Conservation (phyloP, 2,329 filamentous ascomycete species). For the Fulvia fulva region DNA sequence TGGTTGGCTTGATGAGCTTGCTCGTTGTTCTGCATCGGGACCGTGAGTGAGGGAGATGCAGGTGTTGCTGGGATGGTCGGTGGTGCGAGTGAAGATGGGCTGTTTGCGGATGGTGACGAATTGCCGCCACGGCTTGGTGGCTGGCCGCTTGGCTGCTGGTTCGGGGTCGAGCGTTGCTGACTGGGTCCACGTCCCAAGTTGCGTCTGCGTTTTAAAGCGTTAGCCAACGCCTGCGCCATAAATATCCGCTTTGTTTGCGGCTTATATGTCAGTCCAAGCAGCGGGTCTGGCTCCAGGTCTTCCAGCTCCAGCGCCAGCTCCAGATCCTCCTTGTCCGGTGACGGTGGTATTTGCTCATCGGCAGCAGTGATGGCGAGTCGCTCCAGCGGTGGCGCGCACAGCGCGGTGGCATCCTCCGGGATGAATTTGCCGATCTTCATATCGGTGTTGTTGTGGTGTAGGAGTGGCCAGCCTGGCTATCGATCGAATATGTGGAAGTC, state of each 20-base stretch:
- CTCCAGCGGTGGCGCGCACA: not conserved
- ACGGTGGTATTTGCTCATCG: not conserved
- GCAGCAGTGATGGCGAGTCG: not conserved
- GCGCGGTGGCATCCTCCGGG: not conserved
- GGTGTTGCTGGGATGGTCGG: conserved; percentile 30
- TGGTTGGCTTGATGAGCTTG: conserved; percentile 40
- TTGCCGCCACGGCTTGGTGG: conserved; percentile 32
- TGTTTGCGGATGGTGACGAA: conserved; percentile 32
- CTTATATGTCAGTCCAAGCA: not conserved
- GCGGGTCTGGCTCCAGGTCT: not conserved
- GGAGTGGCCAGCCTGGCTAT: not conserved
- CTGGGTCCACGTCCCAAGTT: conserved; percentile 30
- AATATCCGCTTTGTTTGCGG: not conserved
- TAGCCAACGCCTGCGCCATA: conserved; percentile 2
- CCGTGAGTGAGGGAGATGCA: conserved; percentile 39
- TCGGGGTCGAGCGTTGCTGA: conserved; percentile 23
- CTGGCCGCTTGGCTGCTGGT: conserved; percentile 8
- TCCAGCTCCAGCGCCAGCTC: not conserved
- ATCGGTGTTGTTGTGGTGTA: not conserved
- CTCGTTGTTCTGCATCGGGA: conserved; percentile 65
- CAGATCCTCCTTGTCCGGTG: not conserved
- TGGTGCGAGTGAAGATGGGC: conserved; percentile 27
- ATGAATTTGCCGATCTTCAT: not conserved
- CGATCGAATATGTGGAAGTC: not conserved
- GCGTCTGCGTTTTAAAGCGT: conserved; percentile 24